Conservation (phyloP, 805 yeast genomes). For the Suhomyces canberraensis region DNA sequence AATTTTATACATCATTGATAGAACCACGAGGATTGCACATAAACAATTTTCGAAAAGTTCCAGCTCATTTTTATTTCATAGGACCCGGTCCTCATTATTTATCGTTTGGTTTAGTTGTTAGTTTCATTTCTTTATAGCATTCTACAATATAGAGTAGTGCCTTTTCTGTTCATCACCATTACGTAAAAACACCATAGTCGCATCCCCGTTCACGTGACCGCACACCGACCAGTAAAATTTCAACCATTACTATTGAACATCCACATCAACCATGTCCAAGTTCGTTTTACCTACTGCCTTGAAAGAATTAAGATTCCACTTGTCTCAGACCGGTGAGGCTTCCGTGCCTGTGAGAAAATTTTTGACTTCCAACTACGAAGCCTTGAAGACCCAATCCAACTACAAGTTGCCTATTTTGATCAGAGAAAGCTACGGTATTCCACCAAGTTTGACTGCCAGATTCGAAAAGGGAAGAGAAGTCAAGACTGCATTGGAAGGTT, state of each 20-base stretch:
- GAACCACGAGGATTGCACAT: too few relatives aligned
- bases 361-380: conserved; percentile 60
- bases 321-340: conserved; percentile 75
- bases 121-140: too few relatives aligned
- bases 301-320: conserved; percentile 77
- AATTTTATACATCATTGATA: too few relatives aligned
- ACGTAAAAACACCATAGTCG: too few relatives aligned
- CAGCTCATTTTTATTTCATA: too few relatives aligned
- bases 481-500: conserved; percentile 46
- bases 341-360: conserved; percentile 65
- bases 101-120: too few relatives aligned
- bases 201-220: conserved; percentile 1
- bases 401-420: conserved; percentile 71
- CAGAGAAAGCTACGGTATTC: conserved; percentile 71
- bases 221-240: conserved; percentile 11
- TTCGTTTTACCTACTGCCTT: conserved; percentile 52
- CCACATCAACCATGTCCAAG: conserved; percentile 33
- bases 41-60: too few relatives aligned
- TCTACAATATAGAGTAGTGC: too few relatives aligned
- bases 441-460: conserved; percentile 74
- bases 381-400: conserved; percentile 52
- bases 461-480: conserved; percentile 55
- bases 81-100: too few relatives aligned
- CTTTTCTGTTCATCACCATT: too few relatives aligned
- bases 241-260: conserved; percentile 3